Percentiles rank a stretch among this genome's conserved stretches.
Evolutionary conservation across 2,329 filamentous ascomycete species (phyloP).

Genomic region (Ophiostoma australiae): DNA sequence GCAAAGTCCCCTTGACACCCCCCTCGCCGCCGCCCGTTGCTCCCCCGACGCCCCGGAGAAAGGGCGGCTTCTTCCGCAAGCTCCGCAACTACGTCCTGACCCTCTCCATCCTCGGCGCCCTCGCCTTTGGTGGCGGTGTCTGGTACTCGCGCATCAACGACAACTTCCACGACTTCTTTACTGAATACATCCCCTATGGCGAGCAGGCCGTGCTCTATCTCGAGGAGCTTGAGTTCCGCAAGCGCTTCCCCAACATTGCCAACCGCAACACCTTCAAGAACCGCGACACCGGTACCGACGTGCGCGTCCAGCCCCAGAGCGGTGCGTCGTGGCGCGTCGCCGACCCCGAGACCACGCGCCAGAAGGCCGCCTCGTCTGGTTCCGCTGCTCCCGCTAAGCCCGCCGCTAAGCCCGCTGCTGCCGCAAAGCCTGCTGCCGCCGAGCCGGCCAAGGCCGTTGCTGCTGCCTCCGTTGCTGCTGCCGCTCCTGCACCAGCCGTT

Average conservation of each 20-base stretch:
- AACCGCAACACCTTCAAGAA: slow-evolving; percentile 43
- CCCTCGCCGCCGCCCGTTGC: slow-evolving; percentile 36
- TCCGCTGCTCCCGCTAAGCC: slow-evolving; percentile 1
- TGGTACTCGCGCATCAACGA: slow-evolving; percentile 92
- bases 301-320: slow-evolving; percentile 80
- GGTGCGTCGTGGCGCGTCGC: slow-evolving; percentile 77
- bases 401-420: too few relatives aligned
- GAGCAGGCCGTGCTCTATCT: slow-evolving; percentile 94
- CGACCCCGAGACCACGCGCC: slow-evolving; percentile 54
- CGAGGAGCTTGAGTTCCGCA: slow-evolving; percentile 89
- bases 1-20: slow-evolving; percentile 31
- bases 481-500: slow-evolving; percentile 28
- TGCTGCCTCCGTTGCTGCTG: slow-evolving; percentile 29
- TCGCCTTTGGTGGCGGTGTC: slow-evolving; percentile 81
- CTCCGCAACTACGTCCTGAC: slow-evolving; percentile 74
- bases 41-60: slow-evolving; percentile 40
- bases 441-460: slow-evolving; percentile 14
- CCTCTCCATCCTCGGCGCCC: slow-evolving; percentile 66
- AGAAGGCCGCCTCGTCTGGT: slow-evolving; percentile 35
- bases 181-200: slow-evolving; percentile 89
- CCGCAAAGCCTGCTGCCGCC: slow-evolving; percentile 21
- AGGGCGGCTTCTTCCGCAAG: slow-evolving; percentile 64
- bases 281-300: slow-evolving; percentile 59
- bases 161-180: slow-evolving; percentile 98
- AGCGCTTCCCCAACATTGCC: slow-evolving; percentile 61